Conservation (phyloP, 495 filamentous ascomycete genomes). For the Xylaria venustula region DNA sequence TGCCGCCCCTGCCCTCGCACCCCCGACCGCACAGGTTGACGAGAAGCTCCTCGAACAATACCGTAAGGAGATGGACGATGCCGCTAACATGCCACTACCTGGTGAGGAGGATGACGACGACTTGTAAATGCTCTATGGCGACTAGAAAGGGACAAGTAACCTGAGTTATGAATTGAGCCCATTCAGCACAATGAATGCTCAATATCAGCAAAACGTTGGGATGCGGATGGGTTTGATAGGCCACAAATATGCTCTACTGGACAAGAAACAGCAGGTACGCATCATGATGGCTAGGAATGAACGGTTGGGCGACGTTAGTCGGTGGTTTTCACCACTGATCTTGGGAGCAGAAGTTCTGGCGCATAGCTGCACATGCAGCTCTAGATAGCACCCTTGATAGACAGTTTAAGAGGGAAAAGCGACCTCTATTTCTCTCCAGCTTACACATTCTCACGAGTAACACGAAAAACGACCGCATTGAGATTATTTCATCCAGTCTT, state of each 20-base stretch:
- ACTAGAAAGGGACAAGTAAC: neutral
- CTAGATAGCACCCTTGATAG: constrained; percentile 37
- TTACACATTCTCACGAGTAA: neutral
- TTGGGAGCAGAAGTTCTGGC: constrained; percentile 16
- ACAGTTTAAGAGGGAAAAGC: constrained; percentile 22
- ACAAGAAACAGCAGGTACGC: constrained; percentile 19
- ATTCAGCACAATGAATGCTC: neutral
- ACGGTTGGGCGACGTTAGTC: constrained; percentile 16
- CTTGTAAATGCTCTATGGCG: constrained; percentile 40
- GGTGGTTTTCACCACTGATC: constrained; percentile 22
- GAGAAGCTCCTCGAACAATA: constrained; percentile 75
- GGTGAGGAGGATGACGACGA: constrained; percentile 86
- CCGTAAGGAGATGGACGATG: constrained; percentile 82
- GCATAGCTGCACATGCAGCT: constrained; percentile 30
- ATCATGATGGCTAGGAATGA: constrained; percentile 16
- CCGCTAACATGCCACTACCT: constrained; percentile 80
- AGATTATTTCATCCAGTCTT: neutral
- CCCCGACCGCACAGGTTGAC: constrained; percentile 87
- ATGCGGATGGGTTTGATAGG: constrained; percentile 14
- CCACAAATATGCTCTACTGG: constrained; percentile 24
- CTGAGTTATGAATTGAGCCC: constrained; percentile 1
- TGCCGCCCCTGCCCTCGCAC: constrained; percentile 88
- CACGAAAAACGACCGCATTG: constrained; percentile 3
- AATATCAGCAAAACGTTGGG: neutral
- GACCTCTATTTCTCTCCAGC: constrained; percentile 3